Evolutionary conservation across 306 rosid genomes (phyloP).

Genomic region (Begonia masoniana): DNA sequence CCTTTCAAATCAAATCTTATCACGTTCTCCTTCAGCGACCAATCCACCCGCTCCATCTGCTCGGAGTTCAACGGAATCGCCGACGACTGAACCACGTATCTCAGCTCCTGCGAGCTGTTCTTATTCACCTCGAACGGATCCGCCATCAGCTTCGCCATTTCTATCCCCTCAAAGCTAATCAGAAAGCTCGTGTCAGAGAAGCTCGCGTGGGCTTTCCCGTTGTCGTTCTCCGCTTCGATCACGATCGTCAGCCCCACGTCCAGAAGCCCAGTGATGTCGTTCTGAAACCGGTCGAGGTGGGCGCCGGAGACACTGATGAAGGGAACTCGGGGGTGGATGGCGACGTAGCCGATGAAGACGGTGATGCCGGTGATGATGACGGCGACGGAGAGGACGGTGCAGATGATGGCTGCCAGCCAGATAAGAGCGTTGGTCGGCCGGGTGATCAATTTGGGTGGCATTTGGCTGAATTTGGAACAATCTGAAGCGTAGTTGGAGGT

Average conservation of each 20-base stretch:
- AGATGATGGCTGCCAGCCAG: conserved; percentile 53
- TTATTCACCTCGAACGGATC: conserved; percentile 39
- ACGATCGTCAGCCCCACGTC: conserved; percentile 32
- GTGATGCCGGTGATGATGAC: conserved; percentile 41
- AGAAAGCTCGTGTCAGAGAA: conserved; percentile 38
- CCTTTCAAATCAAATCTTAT: conserved; percentile 55
- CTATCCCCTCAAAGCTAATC: conserved; percentile 35
- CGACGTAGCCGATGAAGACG: conserved; percentile 41
- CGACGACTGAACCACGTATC: conserved; percentile 35
- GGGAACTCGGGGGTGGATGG: conserved; percentile 68
- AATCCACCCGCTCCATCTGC: conserved; percentile 32
- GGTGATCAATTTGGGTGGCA: conserved; percentile 6
- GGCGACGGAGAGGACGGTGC: conserved; percentile 45
- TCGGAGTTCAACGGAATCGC: conserved; percentile 42
- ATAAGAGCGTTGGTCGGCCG: conserved; percentile 33
- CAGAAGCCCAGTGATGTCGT: conserved; percentile 36
- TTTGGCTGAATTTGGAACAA: neutral
- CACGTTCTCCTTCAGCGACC: conserved; percentile 34
- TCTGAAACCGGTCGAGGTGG: conserved; percentile 27
- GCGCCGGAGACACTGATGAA: conserved; percentile 36
- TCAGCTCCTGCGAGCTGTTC: conserved; percentile 24
- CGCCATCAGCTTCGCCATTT: conserved; percentile 38
- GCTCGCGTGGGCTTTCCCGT: conserved; percentile 52
- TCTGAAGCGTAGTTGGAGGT: too few species aligned
- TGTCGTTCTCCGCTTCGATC: conserved; percentile 60